Conservation (phyloP, 345 rosid species). For the Trapa bicornis region DNA sequence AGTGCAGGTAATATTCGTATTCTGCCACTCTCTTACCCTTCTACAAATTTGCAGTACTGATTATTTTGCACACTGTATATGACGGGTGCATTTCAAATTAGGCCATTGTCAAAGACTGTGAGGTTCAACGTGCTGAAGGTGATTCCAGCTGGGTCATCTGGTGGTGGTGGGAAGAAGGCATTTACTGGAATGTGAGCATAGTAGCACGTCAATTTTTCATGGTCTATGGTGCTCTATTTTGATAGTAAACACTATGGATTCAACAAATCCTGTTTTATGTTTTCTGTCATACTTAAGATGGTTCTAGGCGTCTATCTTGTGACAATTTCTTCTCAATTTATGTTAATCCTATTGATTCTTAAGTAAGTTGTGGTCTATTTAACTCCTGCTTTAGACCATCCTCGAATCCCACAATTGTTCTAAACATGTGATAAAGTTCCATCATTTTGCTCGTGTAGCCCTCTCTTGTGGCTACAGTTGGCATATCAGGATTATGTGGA, state of each 20-base stretch:
- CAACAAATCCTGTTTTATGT: background rate
- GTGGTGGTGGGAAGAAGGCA: conserved; percentile 52
- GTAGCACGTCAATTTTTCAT: background rate
- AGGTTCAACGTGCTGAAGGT: conserved; percentile 79
- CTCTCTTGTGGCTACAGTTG: no score
- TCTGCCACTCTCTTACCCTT: background rate
- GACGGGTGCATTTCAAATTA: conserved; percentile 3
- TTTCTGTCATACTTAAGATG: background rate
- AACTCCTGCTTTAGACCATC: no score
- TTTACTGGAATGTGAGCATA: conserved; percentile 30
- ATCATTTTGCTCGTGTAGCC: background rate
- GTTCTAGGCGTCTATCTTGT: background rate
- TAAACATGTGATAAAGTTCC: background rate
- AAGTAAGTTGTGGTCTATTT: background rate
- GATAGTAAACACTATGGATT: background rate
- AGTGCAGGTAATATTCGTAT: conserved; percentile 44
- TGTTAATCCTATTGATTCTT: no score
- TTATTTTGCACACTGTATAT: background rate
- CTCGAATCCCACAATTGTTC: no score
- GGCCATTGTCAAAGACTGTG: conserved; percentile 78
- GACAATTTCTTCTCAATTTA: background rate
- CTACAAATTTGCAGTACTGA: background rate
- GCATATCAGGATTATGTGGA: no score
- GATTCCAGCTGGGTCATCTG: conserved; percentile 76
- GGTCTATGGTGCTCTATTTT: background rate